phyloP scores from a whole-genome alignment of 768 basidiomycete genomes.

The Ephemerocybe angulata region DNA sequence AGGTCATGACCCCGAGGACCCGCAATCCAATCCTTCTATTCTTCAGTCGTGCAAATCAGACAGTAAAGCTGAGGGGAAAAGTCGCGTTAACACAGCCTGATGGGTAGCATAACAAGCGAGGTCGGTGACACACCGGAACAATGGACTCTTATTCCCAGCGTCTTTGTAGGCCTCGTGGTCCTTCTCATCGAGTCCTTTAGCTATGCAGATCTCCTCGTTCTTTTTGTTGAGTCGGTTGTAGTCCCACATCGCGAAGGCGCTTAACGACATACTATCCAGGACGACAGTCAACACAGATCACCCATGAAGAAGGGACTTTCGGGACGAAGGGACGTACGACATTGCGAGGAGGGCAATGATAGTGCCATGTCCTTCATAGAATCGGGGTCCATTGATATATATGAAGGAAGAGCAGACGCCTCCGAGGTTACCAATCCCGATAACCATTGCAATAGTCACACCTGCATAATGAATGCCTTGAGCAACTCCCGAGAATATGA shows the following conservation, averaged over 20 bases:
- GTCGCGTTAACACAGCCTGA: background rate
- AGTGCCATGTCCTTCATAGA: conserved; percentile 34
- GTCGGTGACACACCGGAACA: conserved; percentile 50
- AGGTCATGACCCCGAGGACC: too few relatives aligned
- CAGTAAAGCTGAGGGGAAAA: background rate
- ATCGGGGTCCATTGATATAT: conserved; percentile 34
- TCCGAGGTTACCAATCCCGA: conserved; percentile 54
- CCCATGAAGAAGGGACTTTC: background rate
- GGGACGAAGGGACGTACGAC: conserved; percentile 26
- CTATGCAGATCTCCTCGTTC: conserved; percentile 41
- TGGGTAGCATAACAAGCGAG: too few relatives aligned
- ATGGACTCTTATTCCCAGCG: conserved; percentile 50
- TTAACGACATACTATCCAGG: conserved; percentile 30
- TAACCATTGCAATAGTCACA: conserved; percentile 49
- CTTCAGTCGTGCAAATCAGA: background rate
- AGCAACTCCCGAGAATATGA: too few relatives aligned
- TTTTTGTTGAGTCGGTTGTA: conserved; percentile 46
- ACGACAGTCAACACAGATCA: too few relatives aligned
- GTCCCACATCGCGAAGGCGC: conserved; percentile 43
- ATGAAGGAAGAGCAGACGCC: conserved; percentile 41
- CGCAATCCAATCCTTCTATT: background rate
- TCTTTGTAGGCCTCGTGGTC: conserved; percentile 39
- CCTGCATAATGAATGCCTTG: conserved; percentile 15
- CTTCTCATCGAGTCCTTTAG: conserved; percentile 37
- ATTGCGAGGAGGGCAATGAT: conserved; percentile 25